Conservation (phyloP, 805 yeast species). For the Kuraishia cidri region DNA sequence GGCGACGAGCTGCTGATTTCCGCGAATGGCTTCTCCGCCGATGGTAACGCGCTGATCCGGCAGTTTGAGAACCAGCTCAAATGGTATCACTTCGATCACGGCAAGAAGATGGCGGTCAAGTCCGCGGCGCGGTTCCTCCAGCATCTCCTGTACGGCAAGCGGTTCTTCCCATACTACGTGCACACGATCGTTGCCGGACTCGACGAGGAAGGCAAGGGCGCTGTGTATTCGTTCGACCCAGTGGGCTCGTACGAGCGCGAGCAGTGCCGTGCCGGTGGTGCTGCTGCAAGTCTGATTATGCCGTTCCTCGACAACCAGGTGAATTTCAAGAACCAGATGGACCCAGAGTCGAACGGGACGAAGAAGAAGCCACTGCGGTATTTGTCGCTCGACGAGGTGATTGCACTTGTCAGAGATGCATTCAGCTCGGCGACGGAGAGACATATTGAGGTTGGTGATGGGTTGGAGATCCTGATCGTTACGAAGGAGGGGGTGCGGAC, state of each 20-base stretch:
- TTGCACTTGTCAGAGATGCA: conserved; percentile 85
- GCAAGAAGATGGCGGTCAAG: conserved; percentile 55
- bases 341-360: conserved; percentile 66
- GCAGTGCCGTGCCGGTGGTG: conserved; percentile 97
- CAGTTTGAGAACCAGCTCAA: conserved; percentile 61
- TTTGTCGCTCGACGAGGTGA: conserved; percentile 74
- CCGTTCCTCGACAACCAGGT: conserved; percentile 98
- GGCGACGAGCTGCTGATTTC: conserved; percentile 85
- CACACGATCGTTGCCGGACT: conserved; percentile 92
- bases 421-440: conserved; percentile 96
- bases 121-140: conserved; percentile 89
- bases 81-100: conserved; percentile 92
- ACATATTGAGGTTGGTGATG: conserved; percentile 98
- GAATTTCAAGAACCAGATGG: conserved; percentile 86
- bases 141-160: conserved; percentile 82
- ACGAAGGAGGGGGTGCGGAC: conserved; percentile 88
- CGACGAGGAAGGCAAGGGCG: conserved; percentile 87
- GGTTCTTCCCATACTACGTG: conserved; percentile 95
- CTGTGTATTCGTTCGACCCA: conserved; percentile 94
- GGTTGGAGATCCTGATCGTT: conserved; percentile 80
- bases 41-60: conserved; percentile 77
- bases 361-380: conserved; percentile 53
- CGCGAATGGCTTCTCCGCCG: conserved; percentile 96
- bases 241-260: conserved; percentile 97
- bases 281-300: conserved; percentile 93